Base-by-base conservation (phyloP, 257 asterid species). In the Solanum ossicruentum region DNA sequence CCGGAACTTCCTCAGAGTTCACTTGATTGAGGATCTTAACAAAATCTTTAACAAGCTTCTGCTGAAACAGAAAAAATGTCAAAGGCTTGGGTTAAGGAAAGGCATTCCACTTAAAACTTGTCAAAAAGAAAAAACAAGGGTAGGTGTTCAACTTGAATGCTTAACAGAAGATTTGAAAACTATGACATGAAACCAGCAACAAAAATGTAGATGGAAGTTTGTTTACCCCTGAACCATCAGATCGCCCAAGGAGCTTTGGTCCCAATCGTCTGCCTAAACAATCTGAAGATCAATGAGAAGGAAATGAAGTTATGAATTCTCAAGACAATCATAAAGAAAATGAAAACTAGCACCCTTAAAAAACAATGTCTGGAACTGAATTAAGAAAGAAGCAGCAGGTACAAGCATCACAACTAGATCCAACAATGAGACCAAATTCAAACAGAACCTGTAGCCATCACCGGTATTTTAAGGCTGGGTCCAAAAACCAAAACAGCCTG, bases 221-320 rank as follows among this genome's bases (percentile, higher is more conserved):
- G 80, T 75, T 92, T 91, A 97, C 99, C 98, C 96, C 98, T 85
- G 98, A 93, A 91, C 95, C 98, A 90, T 91, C 96, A 85, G 90
- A 84, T 92, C 98, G 90, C 80, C 99, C 97, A 82, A 97, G 97
- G 88, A 97, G 90, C 94, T 92, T 97, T 71, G 99, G 98, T 72
- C 99, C 99, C 91, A 94, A 90, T 80, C 99, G 90, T 78, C 98
- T 94, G 83, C 98, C 98, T 89, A 97, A 90, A 90, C 99, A 97
- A 92, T 94, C 98, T 97, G 94, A 89, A 90, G 89, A 63, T 71
- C 58, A 80, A 55, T 12, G 43, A 17, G 57, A 75, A 75, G 82
- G 85, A 85, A 84, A 69, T 67, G 69, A 66, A 69, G 28, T 20
- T 55, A 66, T 49, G 79, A 26, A 52, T 36, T 83, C 81, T 67